A percentile compares a stretch with the other conserved stretches of the same genome.
Conservation (phyloP, 805 yeast genomes). For the Ogataea minuta region DNA sequence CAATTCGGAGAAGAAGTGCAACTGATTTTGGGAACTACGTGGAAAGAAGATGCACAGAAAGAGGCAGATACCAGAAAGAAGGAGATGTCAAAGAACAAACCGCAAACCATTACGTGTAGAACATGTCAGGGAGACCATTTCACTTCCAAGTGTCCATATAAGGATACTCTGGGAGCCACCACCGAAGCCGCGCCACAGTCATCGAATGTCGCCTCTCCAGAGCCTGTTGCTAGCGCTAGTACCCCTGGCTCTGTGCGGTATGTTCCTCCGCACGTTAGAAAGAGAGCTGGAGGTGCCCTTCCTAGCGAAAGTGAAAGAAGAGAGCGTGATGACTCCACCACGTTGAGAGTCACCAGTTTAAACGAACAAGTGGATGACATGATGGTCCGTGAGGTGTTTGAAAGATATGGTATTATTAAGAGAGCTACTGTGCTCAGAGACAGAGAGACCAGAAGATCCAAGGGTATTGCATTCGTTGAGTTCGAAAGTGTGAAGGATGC, state of each 20-base stretch:
- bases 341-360: conserved; percentile 88
- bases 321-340: conserved; percentile 77
- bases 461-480: conserved; percentile 94
- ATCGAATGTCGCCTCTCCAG: conserved; percentile 17
- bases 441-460: conserved; percentile 89
- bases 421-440: conserved; percentile 85
- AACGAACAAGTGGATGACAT: conserved; percentile 82
- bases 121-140: conserved; percentile 92
- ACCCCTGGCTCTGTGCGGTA: conserved; percentile 34
- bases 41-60: conserved; percentile 76
- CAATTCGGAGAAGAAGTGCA: conserved; percentile 83
- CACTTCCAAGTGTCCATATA: conserved; percentile 94
- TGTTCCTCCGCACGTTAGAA: conserved; percentile 62
- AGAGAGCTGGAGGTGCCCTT: conserved; percentile 37
- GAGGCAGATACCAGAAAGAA: conserved; percentile 56
- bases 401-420: conserved; percentile 61
- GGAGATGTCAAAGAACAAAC: conserved; percentile 51
- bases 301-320: conserved; percentile 37
- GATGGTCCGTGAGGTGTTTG: conserved; percentile 71
- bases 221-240: conserved; percentile 9
- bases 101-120: conserved; percentile 68
- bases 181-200: conserved; percentile 21
- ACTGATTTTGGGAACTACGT: conserved; percentile 67
- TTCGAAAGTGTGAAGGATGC: conserved; percentile 69
- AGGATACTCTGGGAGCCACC: conserved; percentile 70